Evolutionary conservation across 192 early-diverging fungal species (phyloP), one percentile per base, ranked within the genome.

Genomic region (Coemansia sp.): DNA sequence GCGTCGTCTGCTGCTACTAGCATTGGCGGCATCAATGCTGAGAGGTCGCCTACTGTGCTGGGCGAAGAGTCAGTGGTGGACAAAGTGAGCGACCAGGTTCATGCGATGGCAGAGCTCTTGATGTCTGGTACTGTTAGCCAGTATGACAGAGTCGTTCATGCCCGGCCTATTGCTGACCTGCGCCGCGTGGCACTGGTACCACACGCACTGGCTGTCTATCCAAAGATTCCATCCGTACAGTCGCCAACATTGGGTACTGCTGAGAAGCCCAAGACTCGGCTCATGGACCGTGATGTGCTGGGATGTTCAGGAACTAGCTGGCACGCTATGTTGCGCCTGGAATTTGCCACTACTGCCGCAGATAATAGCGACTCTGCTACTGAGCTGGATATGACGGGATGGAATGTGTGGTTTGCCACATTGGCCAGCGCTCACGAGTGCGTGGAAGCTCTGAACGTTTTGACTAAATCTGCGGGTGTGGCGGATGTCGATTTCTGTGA

Each of bases 341-440:
- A 80, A 38, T 80, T 72, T 77, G 74, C 66, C 46, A 73, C 72
- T 14, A 19, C 63, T 19, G 46, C 50, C 5, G 32, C 63, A 21
- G 53, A 38, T 2, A 15, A 21, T 23, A 25, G 51, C 21, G 45
- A 41, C 38, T 21, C 50, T 29, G 59, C 3, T 4, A 67, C 61
- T 59, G 64, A 36, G 38, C 15, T 42, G n/a, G 31, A 42, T 19
- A 29, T 17, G 60, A 11, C 59, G 50, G 57, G 64, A 5, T 74
- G 84, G 84, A 46, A 36, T n/a, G 58, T 85, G 19, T 77, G 78
- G 77, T 85, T 85, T 36, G 76, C 73, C 7, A 78, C 75, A 10
- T 15, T 50, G 21, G 68, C 84, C 10, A 80, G 78, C 31, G 78
- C 78, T 4, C 50, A 60, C 1, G 84, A 85, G 55, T 78, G 75